These are phyloP conservation scores for Colletotrichum orchidophilum DNA, from an alignment of 2,329 filamentous ascomycete genomes.

Conservation along the genomic window DNA sequence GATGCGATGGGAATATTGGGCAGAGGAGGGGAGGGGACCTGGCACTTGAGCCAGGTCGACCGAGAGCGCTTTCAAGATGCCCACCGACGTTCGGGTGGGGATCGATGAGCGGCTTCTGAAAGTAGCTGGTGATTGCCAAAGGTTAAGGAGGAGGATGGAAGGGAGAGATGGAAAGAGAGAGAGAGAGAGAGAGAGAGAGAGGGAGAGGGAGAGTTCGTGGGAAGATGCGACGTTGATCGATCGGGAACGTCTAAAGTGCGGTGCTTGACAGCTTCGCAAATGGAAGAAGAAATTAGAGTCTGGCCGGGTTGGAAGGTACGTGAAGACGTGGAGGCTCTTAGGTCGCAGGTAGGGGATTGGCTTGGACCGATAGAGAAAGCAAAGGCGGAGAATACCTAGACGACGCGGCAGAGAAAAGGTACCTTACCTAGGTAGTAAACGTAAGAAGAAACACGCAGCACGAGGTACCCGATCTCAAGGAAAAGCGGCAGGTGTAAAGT, in stretches of 20 bases:
- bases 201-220: not conserved
- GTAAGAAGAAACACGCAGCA: too few species aligned
- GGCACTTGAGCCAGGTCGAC: slow-evolving; percentile 27
- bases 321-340: slow-evolving; percentile 30
- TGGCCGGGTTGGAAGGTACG: slow-evolving; percentile 12
- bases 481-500: not conserved
- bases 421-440: not conserved
- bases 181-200: not conserved
- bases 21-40: slow-evolving; percentile 25
- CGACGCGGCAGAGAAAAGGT: not conserved
- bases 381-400: not conserved
- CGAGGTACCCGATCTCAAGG: too few species aligned
- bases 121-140: not conserved
- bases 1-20: slow-evolving; percentile 6
- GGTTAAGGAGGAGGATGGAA: not conserved
- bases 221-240: slow-evolving; percentile 17
- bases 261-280: slow-evolving; percentile 11
- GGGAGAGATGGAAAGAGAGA: not conserved
- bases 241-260: slow-evolving; percentile 1
- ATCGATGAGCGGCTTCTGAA: not conserved
- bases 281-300: slow-evolving; percentile 23
- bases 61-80: slow-evolving; percentile 12
- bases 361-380: slow-evolving; percentile 1
- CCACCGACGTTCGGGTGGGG: slow-evolving; percentile 2
- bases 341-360: slow-evolving; percentile 22